Evolutionary conservation across 1,284 basidiomycete species (phyloP), one percentile per base, ranked within the genome.

Genomic region (Cutaneotrichosporon daszewskae): DNA sequence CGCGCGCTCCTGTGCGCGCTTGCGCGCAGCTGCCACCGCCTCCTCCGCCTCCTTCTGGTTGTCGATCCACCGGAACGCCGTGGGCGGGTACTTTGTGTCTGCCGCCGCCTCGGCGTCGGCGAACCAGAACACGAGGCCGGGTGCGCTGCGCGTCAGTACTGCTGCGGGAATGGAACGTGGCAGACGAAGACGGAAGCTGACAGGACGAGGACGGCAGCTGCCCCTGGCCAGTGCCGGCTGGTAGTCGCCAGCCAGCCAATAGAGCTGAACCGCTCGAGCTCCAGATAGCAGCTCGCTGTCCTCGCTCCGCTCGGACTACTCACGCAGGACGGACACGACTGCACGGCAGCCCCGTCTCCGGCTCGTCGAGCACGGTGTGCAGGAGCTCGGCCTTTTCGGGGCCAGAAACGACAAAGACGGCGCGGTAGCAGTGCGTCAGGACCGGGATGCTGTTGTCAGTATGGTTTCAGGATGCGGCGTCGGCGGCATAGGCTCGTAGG

Each of bases 111-210:
- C 84, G 19, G 62, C 58, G 66, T 94, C 89, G 34, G 87, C 82
- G 69, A 95, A 95, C 88, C 89, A 96, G 70, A 83, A 91, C 17
- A 94, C 77, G 47, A 85, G 82, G 18, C 94, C 94, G 2, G 89
- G 90, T 40, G 78, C 76, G 14, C 65, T 68, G 42, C 4, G 26
- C 31, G 32, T 46, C 17, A 46, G 44, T 14, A 14, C 8, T n/a
- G n/a, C n/a, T n/a, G n/a, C n/a, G n/a, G n/a, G n/a, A n/a, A n/a
- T n/a, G n/a, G n/a, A n/a, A n/a, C n/a, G n/a, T n/a, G n/a, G n/a
- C n/a, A n/a, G n/a, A n/a, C n/a, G n/a, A n/a, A n/a, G n/a, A n/a
- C n/a, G n/a, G n/a, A n/a, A n/a, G n/a, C n/a, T n/a, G n/a, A n/a
- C n/a, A n/a, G n/a, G n/a, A n/a, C n/a, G n/a, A n/a, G n/a, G n/a